Percentiles rank a stretch among this genome's conserved stretches.
phyloP scores from a whole-genome alignment of 225 moss, liverwort and hornwort species.

The Polytrichum commune region DNA sequence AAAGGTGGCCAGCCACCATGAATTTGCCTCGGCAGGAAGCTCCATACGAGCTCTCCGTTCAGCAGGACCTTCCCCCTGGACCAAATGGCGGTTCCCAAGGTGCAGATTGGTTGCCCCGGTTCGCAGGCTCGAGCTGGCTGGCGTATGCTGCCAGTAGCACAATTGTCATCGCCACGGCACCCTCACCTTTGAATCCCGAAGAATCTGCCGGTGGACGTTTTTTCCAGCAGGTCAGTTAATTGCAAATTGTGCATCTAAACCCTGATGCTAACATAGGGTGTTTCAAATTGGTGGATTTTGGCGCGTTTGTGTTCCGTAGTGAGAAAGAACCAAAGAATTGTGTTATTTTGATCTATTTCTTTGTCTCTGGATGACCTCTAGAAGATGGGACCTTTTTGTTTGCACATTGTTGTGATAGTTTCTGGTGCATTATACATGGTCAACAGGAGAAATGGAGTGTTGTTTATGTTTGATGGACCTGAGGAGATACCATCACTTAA shows the following conservation, averaged over 20 bases:
- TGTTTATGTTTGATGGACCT: no score
- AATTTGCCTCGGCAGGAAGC: constrained; percentile 37
- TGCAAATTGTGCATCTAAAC: neutral
- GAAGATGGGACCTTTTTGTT: no score
- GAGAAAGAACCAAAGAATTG: no score
- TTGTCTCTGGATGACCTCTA: no score
- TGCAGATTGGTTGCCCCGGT: constrained; percentile 92
- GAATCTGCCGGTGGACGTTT: constrained; percentile 84
- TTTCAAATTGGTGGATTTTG: no score
- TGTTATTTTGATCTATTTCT: no score
- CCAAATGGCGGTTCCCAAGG: constrained; percentile 61
- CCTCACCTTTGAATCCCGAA: constrained; percentile 74
- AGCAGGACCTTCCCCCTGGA: constrained; percentile 86
- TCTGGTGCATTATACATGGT: no score
- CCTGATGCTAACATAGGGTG: no score
- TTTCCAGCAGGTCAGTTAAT: constrained; percentile 65
- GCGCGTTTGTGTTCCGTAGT: no score
- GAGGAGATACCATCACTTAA: no score
- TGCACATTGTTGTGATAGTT: no score
- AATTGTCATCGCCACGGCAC: constrained; percentile 80
- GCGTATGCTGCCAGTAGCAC: constrained; percentile 81
- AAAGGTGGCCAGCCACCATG: constrained; percentile 31
- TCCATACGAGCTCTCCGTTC: constrained; percentile 71
- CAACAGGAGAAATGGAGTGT: no score
- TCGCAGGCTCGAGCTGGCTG: constrained; percentile 94